Conservation (phyloP, 306 rosid genomes). For the Purshia tridentata region DNA sequence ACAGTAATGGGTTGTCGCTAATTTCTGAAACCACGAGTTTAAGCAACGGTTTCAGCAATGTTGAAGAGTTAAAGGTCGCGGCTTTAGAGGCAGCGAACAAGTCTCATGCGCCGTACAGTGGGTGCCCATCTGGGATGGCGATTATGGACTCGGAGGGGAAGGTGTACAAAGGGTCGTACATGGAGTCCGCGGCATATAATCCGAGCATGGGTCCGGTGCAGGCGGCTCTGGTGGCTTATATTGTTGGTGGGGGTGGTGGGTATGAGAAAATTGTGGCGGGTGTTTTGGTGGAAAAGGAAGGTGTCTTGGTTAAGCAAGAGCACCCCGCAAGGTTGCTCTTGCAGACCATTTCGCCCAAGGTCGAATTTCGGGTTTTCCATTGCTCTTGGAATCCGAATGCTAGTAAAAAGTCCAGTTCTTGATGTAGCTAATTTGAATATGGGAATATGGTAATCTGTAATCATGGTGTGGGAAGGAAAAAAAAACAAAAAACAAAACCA, state of each 20-base stretch:
- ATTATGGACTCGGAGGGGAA: conserved; percentile 49
- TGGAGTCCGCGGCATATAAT: conserved; percentile 88
- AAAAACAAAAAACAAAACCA: no score
- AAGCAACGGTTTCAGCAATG: conserved; percentile 28
- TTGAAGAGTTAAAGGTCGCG: conserved; percentile 30
- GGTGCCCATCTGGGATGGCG: conserved; percentile 78
- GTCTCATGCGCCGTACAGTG: conserved; percentile 84
- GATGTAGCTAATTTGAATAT: background rate
- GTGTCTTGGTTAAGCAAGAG: conserved; percentile 59
- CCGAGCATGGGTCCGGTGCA: conserved; percentile 86
- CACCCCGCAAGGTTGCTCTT: conserved; percentile 56
- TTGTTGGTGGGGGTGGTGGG: conserved; percentile 49
- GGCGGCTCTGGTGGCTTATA: conserved; percentile 73
- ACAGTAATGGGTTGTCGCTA: conserved; percentile 40
- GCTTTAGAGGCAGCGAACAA: conserved; percentile 76
- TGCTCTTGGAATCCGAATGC: conserved; percentile 23
- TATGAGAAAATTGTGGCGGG: conserved; percentile 56
- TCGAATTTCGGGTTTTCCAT: conserved; percentile 39
- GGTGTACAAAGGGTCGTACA: conserved; percentile 61
- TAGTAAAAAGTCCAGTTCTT: background rate
- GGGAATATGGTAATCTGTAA: no score
- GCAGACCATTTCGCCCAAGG: conserved; percentile 48
- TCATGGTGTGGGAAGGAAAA: no score
- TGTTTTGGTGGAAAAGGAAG: conserved; percentile 74
- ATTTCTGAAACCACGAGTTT: background rate